Conservation (phyloP, 2,329 filamentous ascomycete species). For the Apiospora pterosperma region DNA sequence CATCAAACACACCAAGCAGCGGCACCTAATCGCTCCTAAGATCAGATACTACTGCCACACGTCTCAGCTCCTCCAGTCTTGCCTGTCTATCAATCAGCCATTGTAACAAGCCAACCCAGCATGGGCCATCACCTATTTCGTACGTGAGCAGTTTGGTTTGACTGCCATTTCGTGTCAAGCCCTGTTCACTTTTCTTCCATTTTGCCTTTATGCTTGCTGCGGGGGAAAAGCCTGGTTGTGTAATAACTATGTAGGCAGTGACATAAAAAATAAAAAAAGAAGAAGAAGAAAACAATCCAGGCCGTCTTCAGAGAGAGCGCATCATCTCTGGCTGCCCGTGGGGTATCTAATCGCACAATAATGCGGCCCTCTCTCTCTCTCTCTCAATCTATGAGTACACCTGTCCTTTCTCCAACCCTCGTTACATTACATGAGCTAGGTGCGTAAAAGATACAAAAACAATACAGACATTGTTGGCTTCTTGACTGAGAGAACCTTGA, state of each 20-base stretch:
- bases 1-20: not conserved
- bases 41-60: not conserved
- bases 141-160: not conserved
- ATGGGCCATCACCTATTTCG: not conserved
- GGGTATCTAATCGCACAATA: slow-evolving; percentile 1
- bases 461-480: not conserved
- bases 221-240: not conserved
- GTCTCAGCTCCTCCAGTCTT: not conserved
- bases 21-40: not conserved
- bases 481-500: not conserved
- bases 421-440: not conserved
- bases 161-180: not conserved
- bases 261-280: not conserved
- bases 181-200: not conserved
- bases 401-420: not conserved
- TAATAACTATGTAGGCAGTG: not conserved
- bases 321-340: not conserved
- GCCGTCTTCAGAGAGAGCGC: not conserved
- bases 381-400: not conserved
- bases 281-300: not conserved
- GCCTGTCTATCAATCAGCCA: not conserved
- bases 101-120: not conserved
- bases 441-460: not conserved
- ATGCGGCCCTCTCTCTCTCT: not conserved
- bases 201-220: not conserved